Evolutionary conservation across 345 rosid species (phyloP).

Genomic region (Rhizophora mangle): DNA sequence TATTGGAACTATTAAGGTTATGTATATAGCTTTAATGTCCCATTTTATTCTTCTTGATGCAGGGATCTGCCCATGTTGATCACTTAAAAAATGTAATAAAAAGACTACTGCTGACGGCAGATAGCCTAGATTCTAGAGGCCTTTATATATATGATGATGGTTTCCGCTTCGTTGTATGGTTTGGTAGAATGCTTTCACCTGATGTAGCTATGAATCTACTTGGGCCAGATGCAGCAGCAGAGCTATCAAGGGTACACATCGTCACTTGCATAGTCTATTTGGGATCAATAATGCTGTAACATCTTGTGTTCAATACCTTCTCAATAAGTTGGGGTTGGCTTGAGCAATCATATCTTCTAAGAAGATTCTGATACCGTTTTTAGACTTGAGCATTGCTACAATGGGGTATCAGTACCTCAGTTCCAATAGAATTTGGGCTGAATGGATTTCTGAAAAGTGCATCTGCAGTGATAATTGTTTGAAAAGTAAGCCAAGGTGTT

Average conservation of each 20-base stretch:
- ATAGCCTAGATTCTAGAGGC: constrained; percentile 90
- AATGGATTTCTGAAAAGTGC: neutral
- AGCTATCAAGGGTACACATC: constrained; percentile 71
- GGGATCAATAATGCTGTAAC: neutral
- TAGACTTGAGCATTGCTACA: neutral
- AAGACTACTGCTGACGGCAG: constrained; percentile 71
- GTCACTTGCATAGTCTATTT: constrained; percentile 1
- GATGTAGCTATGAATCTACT: constrained; percentile 75
- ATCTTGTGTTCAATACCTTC: neutral
- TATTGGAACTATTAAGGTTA: neutral
- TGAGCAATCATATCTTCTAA: neutral
- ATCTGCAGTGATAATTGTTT: no score
- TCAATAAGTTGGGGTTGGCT: neutral
- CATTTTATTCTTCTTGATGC: constrained; percentile 36
- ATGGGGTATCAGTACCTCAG: neutral
- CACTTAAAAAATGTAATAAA: constrained; percentile 37
- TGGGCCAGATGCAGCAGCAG: constrained; percentile 82
- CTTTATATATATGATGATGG: constrained; percentile 91
- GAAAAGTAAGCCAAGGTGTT: no score
- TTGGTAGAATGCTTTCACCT: constrained; percentile 94
- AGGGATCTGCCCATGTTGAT: constrained; percentile 54
- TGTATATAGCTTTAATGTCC: constrained; percentile 6
- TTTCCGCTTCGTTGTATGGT: constrained; percentile 79
- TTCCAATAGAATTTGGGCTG: neutral
- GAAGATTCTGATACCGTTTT: neutral